phyloP scores from a whole-genome alignment of 805 yeast species.

The Henningerozyma blattae region DNA sequence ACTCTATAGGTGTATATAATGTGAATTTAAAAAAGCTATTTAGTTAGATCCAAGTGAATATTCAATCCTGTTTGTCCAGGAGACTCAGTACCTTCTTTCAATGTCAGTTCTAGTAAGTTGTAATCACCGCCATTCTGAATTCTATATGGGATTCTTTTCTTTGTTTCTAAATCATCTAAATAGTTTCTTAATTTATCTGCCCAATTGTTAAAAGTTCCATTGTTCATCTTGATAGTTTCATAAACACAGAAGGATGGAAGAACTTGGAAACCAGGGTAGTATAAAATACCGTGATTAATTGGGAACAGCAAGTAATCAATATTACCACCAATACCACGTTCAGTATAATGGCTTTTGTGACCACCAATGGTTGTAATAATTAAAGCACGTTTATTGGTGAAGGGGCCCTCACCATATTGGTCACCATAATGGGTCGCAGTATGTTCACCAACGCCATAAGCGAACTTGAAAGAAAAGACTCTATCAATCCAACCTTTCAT shows the following conservation, averaged over 20 bases:
- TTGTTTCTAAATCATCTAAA: slow-evolving; percentile 4
- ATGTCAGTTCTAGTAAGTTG: slow-evolving; percentile 2
- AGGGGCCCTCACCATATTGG: slow-evolving; percentile 17
- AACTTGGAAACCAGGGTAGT: slow-evolving; percentile 14
- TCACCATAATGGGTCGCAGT: slow-evolving; percentile 5
- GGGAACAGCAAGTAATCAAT: slow-evolving; percentile 16
- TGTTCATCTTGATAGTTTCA: slow-evolving; percentile 4
- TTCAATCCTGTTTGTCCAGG: slow-evolving; percentile 7
- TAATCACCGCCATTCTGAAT: slow-evolving; percentile 10
- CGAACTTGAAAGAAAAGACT: slow-evolving; percentile 15
- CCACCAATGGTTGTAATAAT: slow-evolving; percentile 9
- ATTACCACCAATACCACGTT: slow-evolving; percentile 15
- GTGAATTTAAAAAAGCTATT: too few relatives aligned
- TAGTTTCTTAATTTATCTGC: slow-evolving; percentile 3
- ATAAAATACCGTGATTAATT: slow-evolving; percentile 16
- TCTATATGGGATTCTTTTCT: slow-evolving; percentile 10
- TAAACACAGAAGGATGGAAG: slow-evolving; percentile 13
- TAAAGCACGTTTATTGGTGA: slow-evolving; percentile 14
- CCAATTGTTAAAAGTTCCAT: slow-evolving; percentile 1
- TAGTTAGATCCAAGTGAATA: neutral
- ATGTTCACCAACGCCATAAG: slow-evolving; percentile 13
- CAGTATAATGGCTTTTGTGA: slow-evolving; percentile 3
- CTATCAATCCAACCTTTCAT: slow-evolving; percentile 21
- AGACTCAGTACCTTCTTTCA: slow-evolving; percentile 9
- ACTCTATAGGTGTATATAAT: too few relatives aligned